Percentiles rank a stretch among this genome's conserved stretches.
Evolutionary conservation across 2,329 filamentous ascomycete genomes (phyloP).

Genomic region (Coniochaeta pulveracea): DNA sequence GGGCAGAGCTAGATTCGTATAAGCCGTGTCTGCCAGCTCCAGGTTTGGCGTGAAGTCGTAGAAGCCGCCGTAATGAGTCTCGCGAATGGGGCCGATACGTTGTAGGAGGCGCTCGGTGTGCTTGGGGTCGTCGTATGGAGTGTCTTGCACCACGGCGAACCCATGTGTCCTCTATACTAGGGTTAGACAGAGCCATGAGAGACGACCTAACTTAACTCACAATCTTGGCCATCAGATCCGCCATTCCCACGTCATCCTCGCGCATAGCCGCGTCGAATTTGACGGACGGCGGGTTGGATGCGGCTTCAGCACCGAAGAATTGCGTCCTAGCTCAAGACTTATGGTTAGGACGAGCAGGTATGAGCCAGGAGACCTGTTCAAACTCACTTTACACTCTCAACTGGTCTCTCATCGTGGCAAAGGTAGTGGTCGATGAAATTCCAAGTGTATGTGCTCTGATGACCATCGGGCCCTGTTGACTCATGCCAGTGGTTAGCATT

Average conservation of each 20-base stretch:
- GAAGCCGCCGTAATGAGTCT: conserved; percentile 78
- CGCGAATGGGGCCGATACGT: conserved; percentile 74
- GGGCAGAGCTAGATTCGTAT: conserved; percentile 72
- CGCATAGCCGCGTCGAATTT: conserved; percentile 50
- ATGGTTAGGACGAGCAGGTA: background rate
- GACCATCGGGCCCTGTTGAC: conserved; percentile 50
- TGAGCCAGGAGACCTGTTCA: background rate
- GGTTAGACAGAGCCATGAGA: background rate
- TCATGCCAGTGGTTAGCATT: background rate
- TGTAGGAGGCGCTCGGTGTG: conserved; percentile 66
- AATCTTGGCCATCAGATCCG: conserved; percentile 52
- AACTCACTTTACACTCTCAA: conserved; percentile 17
- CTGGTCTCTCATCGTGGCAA: conserved; percentile 21
- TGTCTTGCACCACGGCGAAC: conserved; percentile 65
- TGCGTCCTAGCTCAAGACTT: conserved; percentile 9
- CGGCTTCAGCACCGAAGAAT: conserved; percentile 22
- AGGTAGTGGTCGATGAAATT: conserved; percentile 44
- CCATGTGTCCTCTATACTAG: conserved; percentile 52
- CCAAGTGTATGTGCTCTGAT: conserved; percentile 57
- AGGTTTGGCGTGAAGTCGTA: conserved; percentile 84
- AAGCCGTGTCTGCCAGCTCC: conserved; percentile 79
- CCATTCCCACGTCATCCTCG: conserved; percentile 35
- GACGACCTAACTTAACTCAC: conserved; percentile 23
- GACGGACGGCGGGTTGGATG: conserved; percentile 43
- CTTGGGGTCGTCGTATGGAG: conserved; percentile 52